Conservation (phyloP, 2,329 filamentous ascomycete genomes). For the Microcyclosporella mali region DNA sequence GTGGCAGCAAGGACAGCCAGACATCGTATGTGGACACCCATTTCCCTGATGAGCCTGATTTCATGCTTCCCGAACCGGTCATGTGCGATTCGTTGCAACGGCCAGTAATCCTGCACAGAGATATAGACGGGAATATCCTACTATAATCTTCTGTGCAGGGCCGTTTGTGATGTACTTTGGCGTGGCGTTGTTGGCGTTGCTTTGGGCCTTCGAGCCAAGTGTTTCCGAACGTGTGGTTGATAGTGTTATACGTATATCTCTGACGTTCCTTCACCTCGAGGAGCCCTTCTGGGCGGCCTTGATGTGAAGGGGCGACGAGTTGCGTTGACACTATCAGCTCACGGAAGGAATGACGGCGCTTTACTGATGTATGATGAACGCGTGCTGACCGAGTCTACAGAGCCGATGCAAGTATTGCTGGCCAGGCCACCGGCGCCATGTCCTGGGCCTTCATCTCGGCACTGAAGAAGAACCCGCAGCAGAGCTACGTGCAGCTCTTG, state of each 20-base stretch:
- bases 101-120: conserved; percentile 10
- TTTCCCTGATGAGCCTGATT: conserved; percentile 15
- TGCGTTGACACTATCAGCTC: conserved; percentile 24
- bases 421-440: conserved; percentile 94
- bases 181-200: conserved; percentile 21
- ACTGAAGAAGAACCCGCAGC: conserved; percentile 85
- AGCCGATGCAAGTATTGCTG: conserved; percentile 80
- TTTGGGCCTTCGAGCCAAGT: conserved; percentile 9
- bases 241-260: conserved; percentile 17
- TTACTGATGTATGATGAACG: conserved; percentile 1
- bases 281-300: conserved; percentile 21
- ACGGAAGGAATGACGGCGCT: neutral
- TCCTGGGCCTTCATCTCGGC: conserved; percentile 93
- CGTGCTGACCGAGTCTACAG: conserved; percentile 42
- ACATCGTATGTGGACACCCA: conserved; percentile 64
- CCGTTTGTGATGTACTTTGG: conserved; percentile 11
- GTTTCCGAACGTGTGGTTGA: conserved; percentile 4
- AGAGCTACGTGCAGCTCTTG: conserved; percentile 91
- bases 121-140: conserved; percentile 18
- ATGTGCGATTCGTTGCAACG: conserved; percentile 2
- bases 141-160: conserved; percentile 12
- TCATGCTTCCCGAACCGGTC: conserved; percentile 3
- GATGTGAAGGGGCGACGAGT: conserved; percentile 26
- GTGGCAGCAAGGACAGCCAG: conserved; percentile 90
- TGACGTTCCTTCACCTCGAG: conserved; percentile 22